phyloP scores from a whole-genome alignment of 2,329 filamentous ascomycete genomes.

The Zymoseptoria pseudotritici region DNA sequence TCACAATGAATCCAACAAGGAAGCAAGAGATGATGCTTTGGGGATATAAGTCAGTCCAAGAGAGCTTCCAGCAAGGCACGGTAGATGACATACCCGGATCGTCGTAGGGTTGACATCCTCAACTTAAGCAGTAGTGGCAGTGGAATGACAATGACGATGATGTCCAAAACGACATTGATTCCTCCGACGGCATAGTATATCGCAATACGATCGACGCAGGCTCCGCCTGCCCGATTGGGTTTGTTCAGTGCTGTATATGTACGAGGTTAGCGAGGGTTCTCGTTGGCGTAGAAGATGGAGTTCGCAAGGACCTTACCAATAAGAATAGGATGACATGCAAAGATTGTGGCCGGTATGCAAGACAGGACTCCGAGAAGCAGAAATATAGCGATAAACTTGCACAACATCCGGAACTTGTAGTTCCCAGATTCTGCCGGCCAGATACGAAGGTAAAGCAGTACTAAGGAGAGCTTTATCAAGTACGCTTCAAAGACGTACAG shows the following conservation, averaged over 20 bases:
- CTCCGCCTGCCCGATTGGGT: not conserved
- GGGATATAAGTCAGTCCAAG: not conserved
- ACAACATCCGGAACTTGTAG: conserved; percentile 6
- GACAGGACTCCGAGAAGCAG: conserved; percentile 3
- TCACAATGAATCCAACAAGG: conserved; percentile 18
- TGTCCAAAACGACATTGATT: conserved; percentile 4
- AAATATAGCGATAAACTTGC: conserved; percentile 1
- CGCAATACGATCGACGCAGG: conserved; percentile 1
- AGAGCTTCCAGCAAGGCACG: not conserved
- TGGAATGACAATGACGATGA: conserved; percentile 16
- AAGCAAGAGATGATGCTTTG: conserved; percentile 6
- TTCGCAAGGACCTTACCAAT: not conserved
- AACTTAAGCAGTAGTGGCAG: not conserved
- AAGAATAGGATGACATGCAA: conserved; percentile 7
- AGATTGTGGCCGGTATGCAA: conserved; percentile 4
- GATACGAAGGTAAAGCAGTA: conserved; percentile 13
- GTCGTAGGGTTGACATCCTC: not conserved
- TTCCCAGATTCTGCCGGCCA: not conserved
- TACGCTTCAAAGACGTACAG: conserved; percentile 8
- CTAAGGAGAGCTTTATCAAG: conserved; percentile 9
- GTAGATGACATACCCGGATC: not conserved
- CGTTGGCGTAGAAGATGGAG: not conserved
- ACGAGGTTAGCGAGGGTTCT: not conserved
- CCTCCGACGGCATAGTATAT: not conserved
- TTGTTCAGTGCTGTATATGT: not conserved